These are phyloP conservation scores for Cucurbita maxima DNA, from an alignment of 306 rosid genomes.

Conservation along the genomic window DNA sequence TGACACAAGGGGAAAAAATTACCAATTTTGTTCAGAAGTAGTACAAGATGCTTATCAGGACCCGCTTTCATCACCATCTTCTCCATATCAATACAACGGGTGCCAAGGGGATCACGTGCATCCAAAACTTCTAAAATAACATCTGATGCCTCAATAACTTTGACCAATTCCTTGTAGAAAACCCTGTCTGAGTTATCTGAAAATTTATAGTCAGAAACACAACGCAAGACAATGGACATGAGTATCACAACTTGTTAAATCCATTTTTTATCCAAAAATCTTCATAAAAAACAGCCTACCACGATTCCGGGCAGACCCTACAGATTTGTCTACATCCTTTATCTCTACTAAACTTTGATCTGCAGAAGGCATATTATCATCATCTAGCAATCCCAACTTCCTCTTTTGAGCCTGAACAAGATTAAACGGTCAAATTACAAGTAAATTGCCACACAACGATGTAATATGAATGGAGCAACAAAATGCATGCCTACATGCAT, in stretches of 20 bases:
- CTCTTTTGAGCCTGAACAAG: slow-evolving; percentile 68
- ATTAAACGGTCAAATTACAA: background rate
- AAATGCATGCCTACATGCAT: background rate
- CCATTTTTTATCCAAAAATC: background rate
- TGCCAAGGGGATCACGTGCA: slow-evolving; percentile 95
- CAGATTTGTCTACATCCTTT: slow-evolving; percentile 8
- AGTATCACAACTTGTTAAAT: background rate
- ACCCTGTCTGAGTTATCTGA: slow-evolving; percentile 60
- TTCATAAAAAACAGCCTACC: slow-evolving; percentile 25
- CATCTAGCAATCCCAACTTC: slow-evolving; percentile 64
- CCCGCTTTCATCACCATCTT: slow-evolving; percentile 72
- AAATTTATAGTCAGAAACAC: background rate
- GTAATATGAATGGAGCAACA: background rate
- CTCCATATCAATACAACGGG: slow-evolving; percentile 76
- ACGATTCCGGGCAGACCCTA: slow-evolving; percentile 18
- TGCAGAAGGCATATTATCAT: slow-evolving; percentile 26
- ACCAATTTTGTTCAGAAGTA: slow-evolving; percentile 94
- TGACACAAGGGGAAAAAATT: background rate
- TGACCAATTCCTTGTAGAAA: slow-evolving; percentile 78
- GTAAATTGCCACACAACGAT: background rate
- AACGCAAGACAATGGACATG: background rate
- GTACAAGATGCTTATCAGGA: slow-evolving; percentile 68
- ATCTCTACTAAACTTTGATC: slow-evolving; percentile 10
- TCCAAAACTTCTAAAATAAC: slow-evolving; percentile 93
- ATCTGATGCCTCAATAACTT: slow-evolving; percentile 83